A percentile compares a stretch with the other conserved stretches of the same genome.
These are phyloP conservation scores for Zymoseptoria crescenta DNA, from an alignment of 2,329 filamentous ascomycete species.

Conservation along the genomic window DNA sequence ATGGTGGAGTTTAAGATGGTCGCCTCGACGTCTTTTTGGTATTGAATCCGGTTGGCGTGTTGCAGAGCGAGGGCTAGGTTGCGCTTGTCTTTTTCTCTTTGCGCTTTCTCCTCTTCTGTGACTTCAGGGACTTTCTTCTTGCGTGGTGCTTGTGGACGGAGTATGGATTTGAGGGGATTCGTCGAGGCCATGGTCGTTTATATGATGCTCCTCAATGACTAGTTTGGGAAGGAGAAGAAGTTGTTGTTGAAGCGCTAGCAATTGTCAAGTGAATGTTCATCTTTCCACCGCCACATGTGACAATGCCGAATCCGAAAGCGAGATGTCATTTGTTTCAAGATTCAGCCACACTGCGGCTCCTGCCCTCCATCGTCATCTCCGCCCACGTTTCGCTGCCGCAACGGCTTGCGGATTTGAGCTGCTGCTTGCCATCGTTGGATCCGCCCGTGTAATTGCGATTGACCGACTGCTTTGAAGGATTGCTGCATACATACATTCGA, in stretches of 20 bases:
- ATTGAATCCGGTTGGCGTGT: slow-evolving; percentile 74
- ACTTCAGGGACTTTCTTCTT: slow-evolving; percentile 17
- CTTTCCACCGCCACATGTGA: background rate
- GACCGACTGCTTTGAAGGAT: background rate
- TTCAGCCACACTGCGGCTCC: background rate
- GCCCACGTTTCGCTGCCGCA: background rate
- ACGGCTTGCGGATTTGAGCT: background rate
- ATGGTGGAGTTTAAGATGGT: slow-evolving; percentile 67
- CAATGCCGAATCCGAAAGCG: background rate
- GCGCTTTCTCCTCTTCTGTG: slow-evolving; percentile 22
- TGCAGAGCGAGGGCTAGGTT: slow-evolving; percentile 63
- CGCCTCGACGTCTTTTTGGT: slow-evolving; percentile 69
- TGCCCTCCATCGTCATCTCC: background rate
- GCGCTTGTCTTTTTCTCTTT: slow-evolving; percentile 30
- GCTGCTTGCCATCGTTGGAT: background rate
- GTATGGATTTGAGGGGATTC: slow-evolving; percentile 38
- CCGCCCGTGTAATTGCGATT: background rate
- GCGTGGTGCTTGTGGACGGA: slow-evolving; percentile 36
- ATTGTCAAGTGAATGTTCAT: background rate
- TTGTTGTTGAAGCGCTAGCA: background rate
- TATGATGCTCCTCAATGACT: background rate
- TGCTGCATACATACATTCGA: background rate
- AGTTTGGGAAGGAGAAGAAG: no score
- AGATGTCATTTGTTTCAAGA: background rate
- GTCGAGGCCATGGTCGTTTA: slow-evolving; percentile 18